Conservation (phyloP, 352 stramenopile species). For the Phytophthora ramorum region DNA sequence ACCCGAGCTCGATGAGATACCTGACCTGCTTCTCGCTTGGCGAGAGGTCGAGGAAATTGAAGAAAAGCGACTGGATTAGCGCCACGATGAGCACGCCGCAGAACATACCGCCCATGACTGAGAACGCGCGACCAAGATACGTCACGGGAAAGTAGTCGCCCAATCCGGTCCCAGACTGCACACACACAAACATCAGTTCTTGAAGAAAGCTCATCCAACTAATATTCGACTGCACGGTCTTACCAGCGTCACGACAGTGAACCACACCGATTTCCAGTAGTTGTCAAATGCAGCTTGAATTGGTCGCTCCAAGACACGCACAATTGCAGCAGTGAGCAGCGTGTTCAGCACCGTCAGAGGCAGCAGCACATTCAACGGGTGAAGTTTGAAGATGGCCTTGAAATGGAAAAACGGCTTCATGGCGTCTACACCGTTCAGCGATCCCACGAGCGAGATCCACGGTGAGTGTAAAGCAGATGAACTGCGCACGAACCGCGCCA, state of each 20-base stretch:
- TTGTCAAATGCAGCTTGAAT: conserved; percentile 68
- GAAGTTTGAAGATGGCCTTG: conserved; percentile 80
- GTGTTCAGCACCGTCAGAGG: conserved; percentile 61
- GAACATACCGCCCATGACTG: conserved; percentile 70
- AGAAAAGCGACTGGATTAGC: conserved; percentile 82
- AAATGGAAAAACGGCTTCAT: conserved; percentile 86
- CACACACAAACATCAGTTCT: neutral
- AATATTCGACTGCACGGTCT: conserved; percentile 5
- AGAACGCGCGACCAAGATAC: conserved; percentile 64
- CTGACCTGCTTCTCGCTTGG: conserved; percentile 68
- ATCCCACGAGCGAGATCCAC: conserved; percentile 76
- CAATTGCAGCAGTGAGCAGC: conserved; percentile 69
- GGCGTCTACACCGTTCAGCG: conserved; percentile 78
- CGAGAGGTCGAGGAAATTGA: conserved; percentile 74
- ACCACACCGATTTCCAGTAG: conserved; percentile 79
- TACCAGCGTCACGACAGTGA: conserved; percentile 76
- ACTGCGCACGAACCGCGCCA: conserved; percentile 74
- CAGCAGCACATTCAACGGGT: conserved; percentile 65
- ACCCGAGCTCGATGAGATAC: conserved; percentile 68
- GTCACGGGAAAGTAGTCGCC: conserved; percentile 80
- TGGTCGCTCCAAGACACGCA: conserved; percentile 75
- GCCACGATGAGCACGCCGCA: conserved; percentile 73
- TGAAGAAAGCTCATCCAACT: neutral
- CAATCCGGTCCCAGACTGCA: conserved; percentile 72
- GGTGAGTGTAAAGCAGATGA: conserved; percentile 76